These are phyloP conservation scores for Gnaphalium uliginosum DNA, from an alignment of 129 eudicot genomes.

Conservation along the genomic window DNA sequence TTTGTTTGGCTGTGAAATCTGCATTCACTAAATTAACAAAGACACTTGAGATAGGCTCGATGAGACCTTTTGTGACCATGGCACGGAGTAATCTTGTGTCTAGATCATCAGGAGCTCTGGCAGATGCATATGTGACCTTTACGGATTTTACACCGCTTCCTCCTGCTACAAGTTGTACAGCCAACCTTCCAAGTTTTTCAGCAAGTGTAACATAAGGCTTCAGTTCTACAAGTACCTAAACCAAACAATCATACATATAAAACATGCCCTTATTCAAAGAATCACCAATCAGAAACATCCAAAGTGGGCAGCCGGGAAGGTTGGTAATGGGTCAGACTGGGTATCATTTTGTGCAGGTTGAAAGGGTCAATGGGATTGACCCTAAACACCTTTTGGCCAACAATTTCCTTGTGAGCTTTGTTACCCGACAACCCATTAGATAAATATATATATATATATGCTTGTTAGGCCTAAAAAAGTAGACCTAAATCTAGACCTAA, in stretches of 20 bases:
- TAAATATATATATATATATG: too few relatives aligned
- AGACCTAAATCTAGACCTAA: too few relatives aligned
- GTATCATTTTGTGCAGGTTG: neutral
- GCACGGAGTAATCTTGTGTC: constrained; percentile 93
- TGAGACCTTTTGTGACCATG: constrained; percentile 84
- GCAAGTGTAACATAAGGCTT: constrained; percentile 80
- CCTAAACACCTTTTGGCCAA: neutral
- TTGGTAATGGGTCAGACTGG: neutral
- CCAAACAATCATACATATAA: neutral
- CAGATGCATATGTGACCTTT: constrained; percentile 71
- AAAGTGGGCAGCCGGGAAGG: neutral
- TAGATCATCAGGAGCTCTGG: constrained; percentile 91
- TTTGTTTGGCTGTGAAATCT: constrained; percentile 79
- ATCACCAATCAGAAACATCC: neutral
- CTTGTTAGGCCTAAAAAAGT: too few relatives aligned
- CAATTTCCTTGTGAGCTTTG: neutral
- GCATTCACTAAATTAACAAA: constrained; percentile 82
- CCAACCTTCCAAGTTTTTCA: constrained; percentile 91
- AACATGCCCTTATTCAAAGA: neutral
- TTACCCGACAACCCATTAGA: neutral
- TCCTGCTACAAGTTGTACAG: constrained; percentile 84
- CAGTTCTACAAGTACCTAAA: constrained; percentile 75
- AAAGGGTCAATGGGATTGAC: neutral
- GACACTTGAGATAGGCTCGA: constrained; percentile 75
- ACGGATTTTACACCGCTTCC: constrained; percentile 85